Percentiles rank a stretch among this genome's conserved stretches.
These are phyloP conservation scores for Austroboletus eburneus DNA, from an alignment of 768 basidiomycete genomes.

Conservation along the genomic window DNA sequence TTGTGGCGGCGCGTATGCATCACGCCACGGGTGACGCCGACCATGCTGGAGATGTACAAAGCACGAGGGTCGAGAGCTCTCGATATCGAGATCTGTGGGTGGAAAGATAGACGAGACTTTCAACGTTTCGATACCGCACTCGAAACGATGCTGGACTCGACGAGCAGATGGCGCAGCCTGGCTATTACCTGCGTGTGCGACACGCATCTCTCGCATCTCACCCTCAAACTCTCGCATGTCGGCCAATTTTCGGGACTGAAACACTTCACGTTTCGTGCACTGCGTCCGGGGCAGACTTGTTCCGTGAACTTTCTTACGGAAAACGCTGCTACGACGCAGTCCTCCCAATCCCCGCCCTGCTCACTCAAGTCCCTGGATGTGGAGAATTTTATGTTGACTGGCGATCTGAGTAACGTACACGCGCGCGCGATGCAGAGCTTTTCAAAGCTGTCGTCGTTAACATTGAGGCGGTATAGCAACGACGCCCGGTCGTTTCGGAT, in stretches of 20 bases:
- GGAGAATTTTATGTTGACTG: conserved; percentile 25
- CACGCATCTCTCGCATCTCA: conserved; percentile 28
- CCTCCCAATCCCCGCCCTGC: conserved; percentile 8
- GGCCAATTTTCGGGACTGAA: conserved; percentile 20
- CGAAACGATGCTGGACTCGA: conserved; percentile 24
- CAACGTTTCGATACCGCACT: conserved; percentile 27
- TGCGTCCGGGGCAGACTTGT: conserved; percentile 28
- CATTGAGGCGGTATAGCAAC: conserved; percentile 26
- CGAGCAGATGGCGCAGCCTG: conserved; percentile 26
- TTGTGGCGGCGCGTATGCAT: conserved; percentile 28
- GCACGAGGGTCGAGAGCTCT: conserved; percentile 23
- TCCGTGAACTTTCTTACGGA: conserved; percentile 24
- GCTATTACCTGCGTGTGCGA: conserved; percentile 26
- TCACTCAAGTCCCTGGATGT: conserved; percentile 26
- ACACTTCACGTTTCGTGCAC: conserved; percentile 28
- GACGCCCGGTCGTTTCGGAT: conserved; percentile 25
- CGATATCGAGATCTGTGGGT: conserved; percentile 25
- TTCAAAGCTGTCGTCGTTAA: conserved; percentile 22
- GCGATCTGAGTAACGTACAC: conserved; percentile 15
- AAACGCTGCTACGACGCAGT: conserved; percentile 2
- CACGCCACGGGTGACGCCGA: conserved; percentile 16
- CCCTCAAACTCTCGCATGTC: conserved; percentile 21
- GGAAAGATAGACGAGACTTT: conserved; percentile 30
- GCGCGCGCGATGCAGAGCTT: conserved; percentile 15
- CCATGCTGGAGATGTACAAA: conserved; percentile 24